Evolutionary conservation across 2,329 filamentous ascomycete genomes (phyloP).

Genomic region (Stagonosporopsis cucurbitacearum): DNA sequence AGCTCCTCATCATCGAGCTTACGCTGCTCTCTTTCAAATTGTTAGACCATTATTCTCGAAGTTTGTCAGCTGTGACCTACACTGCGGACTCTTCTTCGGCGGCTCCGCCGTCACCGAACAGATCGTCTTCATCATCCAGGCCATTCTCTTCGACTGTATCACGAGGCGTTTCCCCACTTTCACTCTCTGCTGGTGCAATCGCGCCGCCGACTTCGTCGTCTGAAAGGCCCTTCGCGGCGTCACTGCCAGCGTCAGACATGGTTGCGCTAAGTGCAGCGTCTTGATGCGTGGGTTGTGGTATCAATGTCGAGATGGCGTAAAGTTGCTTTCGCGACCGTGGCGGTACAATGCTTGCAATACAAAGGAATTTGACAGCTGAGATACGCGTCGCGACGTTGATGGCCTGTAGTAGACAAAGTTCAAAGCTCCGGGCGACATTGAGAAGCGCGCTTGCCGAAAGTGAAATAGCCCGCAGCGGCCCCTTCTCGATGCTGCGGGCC

Average conservation of each 20-base stretch:
- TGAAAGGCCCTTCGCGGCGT: constrained; percentile 31
- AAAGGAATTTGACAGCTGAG: not conserved
- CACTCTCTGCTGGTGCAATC: constrained; percentile 40
- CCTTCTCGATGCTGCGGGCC: constrained; percentile 41
- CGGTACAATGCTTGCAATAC: not conserved
- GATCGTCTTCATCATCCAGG: constrained; percentile 49
- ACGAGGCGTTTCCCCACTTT: constrained; percentile 36
- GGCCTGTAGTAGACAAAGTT: constrained; percentile 31
- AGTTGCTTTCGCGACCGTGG: not conserved
- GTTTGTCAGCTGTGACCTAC: constrained; percentile 31
- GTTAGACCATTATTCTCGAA: constrained; percentile 21
- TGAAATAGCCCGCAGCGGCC: constrained; percentile 32
- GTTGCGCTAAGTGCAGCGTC: constrained; percentile 14
- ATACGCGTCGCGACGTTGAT: constrained; percentile 18
- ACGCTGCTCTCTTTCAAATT: constrained; percentile 46
- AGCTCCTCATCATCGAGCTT: constrained; percentile 68
- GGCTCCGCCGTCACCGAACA: constrained; percentile 56
- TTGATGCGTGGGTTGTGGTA: constrained; percentile 7
- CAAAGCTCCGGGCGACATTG: constrained; percentile 23
- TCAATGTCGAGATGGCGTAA: not conserved
- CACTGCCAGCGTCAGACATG: constrained; percentile 47
- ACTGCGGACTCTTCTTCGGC: constrained; percentile 37
- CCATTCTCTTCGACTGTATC: constrained; percentile 43
- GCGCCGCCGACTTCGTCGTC: constrained; percentile 45
- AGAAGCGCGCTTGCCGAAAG: constrained; percentile 28